phyloP scores from a whole-genome alignment of 345 rosid genomes.

The Litchi chinensis region DNA sequence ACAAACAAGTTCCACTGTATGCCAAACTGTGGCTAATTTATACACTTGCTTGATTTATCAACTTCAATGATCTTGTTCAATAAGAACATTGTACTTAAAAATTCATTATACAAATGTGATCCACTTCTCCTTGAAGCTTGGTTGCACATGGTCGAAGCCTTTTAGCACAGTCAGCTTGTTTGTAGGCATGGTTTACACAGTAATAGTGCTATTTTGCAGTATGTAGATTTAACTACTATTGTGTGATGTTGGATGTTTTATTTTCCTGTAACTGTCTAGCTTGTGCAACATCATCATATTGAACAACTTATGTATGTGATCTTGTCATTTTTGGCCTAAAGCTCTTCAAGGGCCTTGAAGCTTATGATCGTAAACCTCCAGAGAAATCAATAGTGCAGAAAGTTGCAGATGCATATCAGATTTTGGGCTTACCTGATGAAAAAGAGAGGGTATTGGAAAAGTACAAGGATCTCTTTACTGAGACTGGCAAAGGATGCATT shows the following conservation, averaged over 20 bases:
- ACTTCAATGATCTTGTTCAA: background rate
- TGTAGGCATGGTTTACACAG: background rate
- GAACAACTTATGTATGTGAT: constrained; percentile 4
- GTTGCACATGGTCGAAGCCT: background rate
- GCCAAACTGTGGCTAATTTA: too few relatives aligned
- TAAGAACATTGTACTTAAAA: background rate
- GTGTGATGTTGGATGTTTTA: background rate
- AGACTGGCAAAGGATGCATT: constrained; percentile 18
- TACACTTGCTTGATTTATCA: too few relatives aligned
- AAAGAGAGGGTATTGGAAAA: constrained; percentile 61
- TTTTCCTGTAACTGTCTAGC: background rate
- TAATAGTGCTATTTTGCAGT: background rate
- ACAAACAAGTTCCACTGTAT: too few relatives aligned
- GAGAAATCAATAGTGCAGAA: constrained; percentile 70
- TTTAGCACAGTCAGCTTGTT: background rate
- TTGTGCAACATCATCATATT: background rate
- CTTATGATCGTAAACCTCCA: constrained; percentile 79
- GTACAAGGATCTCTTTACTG: constrained; percentile 54
- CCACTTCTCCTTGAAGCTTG: too few relatives aligned
- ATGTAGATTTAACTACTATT: background rate
- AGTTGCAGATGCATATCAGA: constrained; percentile 81
- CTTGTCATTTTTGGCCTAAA: constrained; percentile 31
- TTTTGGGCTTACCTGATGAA: constrained; percentile 66
- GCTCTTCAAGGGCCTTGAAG: constrained; percentile 86
- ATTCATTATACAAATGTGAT: background rate